phyloP scores from a whole-genome alignment of 2,329 filamentous ascomycete genomes.

The Ophiostoma novo-ulmi region DNA sequence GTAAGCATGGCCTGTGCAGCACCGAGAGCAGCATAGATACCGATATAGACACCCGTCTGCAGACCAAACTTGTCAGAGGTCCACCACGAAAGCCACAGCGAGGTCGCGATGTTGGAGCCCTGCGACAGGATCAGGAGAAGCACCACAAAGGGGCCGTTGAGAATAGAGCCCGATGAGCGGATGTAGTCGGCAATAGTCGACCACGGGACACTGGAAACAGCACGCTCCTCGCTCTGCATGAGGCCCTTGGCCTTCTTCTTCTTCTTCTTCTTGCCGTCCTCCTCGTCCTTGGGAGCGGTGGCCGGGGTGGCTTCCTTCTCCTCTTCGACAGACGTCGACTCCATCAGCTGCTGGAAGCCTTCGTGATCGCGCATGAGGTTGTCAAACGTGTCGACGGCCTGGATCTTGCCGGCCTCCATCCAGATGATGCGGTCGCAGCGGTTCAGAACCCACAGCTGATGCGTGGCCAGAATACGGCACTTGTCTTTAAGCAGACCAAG shows the following conservation, averaged over 20 bases:
- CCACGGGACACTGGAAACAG: conserved; percentile 73
- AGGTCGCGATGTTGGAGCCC: conserved; percentile 79
- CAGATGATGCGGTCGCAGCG: conserved; percentile 89
- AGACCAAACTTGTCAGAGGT: conserved; percentile 71
- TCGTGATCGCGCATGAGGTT: conserved; percentile 75
- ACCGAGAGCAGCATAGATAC: conserved; percentile 66
- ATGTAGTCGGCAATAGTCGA: conserved; percentile 74
- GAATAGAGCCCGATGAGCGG: conserved; percentile 63
- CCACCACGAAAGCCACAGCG: conserved; percentile 92
- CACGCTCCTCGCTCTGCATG: conserved; percentile 69
- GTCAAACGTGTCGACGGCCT: conserved; percentile 82
- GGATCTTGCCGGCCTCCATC: conserved; percentile 81
- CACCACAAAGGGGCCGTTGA: conserved; percentile 61
- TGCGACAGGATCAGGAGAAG: conserved; percentile 66
- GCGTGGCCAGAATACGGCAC: conserved; percentile 85
- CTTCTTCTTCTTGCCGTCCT: conserved; percentile 43
- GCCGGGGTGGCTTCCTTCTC: conserved; percentile 48
- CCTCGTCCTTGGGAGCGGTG: not conserved
- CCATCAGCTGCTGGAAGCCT: conserved; percentile 80
- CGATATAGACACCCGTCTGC: conserved; percentile 65
- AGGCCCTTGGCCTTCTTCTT: conserved; percentile 57
- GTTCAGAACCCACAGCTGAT: conserved; percentile 88
- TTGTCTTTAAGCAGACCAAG: conserved; percentile 83
- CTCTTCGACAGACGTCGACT: conserved; percentile 70
- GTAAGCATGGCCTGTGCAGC: conserved; percentile 65